Percentiles rank a stretch among this genome's conserved stretches.
phyloP scores from a whole-genome alignment of 2,329 filamentous ascomycete species.

The Iodosphaeria phyllophila region DNA sequence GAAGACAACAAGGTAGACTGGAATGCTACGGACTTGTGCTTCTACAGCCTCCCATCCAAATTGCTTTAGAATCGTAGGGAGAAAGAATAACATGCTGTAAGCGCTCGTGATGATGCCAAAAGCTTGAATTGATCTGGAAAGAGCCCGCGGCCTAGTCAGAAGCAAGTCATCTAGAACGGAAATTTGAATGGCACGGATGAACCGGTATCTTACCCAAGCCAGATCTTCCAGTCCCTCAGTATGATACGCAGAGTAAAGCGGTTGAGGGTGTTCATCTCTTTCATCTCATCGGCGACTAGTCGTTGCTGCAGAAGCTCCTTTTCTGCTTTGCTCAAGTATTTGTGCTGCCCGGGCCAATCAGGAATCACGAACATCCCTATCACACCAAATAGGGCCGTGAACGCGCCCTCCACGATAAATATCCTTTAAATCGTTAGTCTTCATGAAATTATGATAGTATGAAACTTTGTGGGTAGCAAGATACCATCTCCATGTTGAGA shows the following conservation, averaged over 20 bases:
- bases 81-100: slow-evolving; percentile 18
- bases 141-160: no score
- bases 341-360: slow-evolving; percentile 29
- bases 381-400: slow-evolving; percentile 15
- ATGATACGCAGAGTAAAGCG: slow-evolving; percentile 12
- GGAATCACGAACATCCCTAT: slow-evolving; percentile 22
- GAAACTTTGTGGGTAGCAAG: no score
- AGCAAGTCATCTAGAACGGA: no score
- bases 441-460: no score
- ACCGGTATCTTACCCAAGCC: no score
- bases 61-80: slow-evolving; percentile 21
- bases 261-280: slow-evolving; percentile 10
- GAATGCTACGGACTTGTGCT: slow-evolving; percentile 19
- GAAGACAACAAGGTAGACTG: slow-evolving; percentile 16
- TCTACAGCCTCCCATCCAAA: slow-evolving; percentile 17
- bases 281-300: slow-evolving; percentile 11
- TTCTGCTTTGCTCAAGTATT: slow-evolving; percentile 24
- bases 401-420: slow-evolving; percentile 20
- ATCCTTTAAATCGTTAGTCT: no score
- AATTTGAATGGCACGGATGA: no score
- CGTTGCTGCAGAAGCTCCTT: slow-evolving; percentile 14
- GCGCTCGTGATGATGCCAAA: slow-evolving; percentile 13
- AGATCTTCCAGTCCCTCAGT: slow-evolving; percentile 19
- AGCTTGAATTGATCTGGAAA: slow-evolving; percentile 10
- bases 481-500: slow-evolving; percentile 31